Evolutionary conservation across 176 grass and related monocot species (phyloP).

Genomic region (Elymus sibiricus): DNA sequence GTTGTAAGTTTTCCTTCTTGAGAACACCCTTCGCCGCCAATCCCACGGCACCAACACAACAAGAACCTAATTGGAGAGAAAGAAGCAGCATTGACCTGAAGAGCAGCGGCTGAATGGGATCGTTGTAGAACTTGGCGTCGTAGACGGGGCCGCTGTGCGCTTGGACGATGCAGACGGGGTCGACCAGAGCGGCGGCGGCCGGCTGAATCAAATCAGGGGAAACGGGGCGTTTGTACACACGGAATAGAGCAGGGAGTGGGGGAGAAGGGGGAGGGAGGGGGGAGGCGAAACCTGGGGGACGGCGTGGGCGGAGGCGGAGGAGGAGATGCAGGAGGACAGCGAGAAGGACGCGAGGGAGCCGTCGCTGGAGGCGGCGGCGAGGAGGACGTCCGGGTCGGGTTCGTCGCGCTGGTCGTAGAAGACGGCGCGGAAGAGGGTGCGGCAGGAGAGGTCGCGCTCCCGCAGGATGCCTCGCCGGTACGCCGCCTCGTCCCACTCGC

Average conservation of each 20-base stretch:
- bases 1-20: not conserved
- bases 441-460: slow-evolving; percentile 49
- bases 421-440: slow-evolving; percentile 72
- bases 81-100: slow-evolving; percentile 59
- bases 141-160: slow-evolving; percentile 76
- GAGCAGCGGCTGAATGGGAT: slow-evolving; percentile 49
- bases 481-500: slow-evolving; percentile 44
- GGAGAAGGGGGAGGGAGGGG: not conserved
- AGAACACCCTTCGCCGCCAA: not conserved
- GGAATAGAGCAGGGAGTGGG: not conserved
- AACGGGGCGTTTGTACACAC: not conserved
- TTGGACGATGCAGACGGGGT: slow-evolving; percentile 61
- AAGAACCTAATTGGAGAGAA: not conserved
- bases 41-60: not conserved
- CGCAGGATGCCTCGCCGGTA: slow-evolving; percentile 69
- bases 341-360: slow-evolving; percentile 69
- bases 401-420: slow-evolving; percentile 56
- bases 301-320: slow-evolving; percentile 4
- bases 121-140: slow-evolving; percentile 70
- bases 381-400: slow-evolving; percentile 47
- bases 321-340: slow-evolving; percentile 52
- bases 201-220: slow-evolving; percentile 7
- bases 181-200: slow-evolving; percentile 6
- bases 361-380: slow-evolving; percentile 71
- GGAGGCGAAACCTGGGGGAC: not conserved